Evolutionary conservation across 306 rosid species (phyloP), one percentile per base, ranked within the genome.

Genomic region (Biancaea sappan): DNA sequence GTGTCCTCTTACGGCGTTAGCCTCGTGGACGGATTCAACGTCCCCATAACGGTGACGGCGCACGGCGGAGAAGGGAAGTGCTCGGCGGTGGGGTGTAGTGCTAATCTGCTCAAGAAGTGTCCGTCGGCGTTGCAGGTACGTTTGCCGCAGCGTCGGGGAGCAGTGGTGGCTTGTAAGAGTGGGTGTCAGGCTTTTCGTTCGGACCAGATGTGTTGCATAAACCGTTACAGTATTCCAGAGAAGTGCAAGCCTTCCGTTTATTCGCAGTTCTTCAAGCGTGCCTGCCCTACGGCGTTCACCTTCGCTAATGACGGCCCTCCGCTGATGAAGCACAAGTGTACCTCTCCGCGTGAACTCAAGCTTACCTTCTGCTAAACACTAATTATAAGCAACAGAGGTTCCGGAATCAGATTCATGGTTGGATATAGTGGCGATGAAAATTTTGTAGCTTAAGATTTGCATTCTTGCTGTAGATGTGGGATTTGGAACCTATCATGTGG

Each of bases 351-450:
- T 1, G 98, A 93, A 85, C 90, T 93, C 11, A 91, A 93, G 87
- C 83, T 93, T 74, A 93, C 91, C 72, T 93, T 93, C 72, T 93
- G 98, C 72, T n/a, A n/a, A n/a, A n/a, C n/a, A n/a, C n/a, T n/a
- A n/a, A n/a, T n/a, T n/a, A n/a, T n/a, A n/a, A n/a, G n/a, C 98
- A 87, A 37, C 89, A 69, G 75, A 8, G 43, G 43, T 6, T 37
- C 43, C 7, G 6, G 37, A 34, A 34, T 34, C 37, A 34, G 37
- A 3, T 4, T 0, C 37, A 34, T 34, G 37, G 37, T 34, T 34
- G 37, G 37, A 34, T 0, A 34, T 3, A 34, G 6, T 34, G 37
- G 5, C 6, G 37, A 34, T n/a, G n/a, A 34, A 34, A 4, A 0
- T 2, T 2, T 2, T 34, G 37, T 34, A 34, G 37, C 0, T 34